Evolutionary conservation across 2,329 filamentous ascomycete species (phyloP).

Genomic region (Fusarium metavorans): DNA sequence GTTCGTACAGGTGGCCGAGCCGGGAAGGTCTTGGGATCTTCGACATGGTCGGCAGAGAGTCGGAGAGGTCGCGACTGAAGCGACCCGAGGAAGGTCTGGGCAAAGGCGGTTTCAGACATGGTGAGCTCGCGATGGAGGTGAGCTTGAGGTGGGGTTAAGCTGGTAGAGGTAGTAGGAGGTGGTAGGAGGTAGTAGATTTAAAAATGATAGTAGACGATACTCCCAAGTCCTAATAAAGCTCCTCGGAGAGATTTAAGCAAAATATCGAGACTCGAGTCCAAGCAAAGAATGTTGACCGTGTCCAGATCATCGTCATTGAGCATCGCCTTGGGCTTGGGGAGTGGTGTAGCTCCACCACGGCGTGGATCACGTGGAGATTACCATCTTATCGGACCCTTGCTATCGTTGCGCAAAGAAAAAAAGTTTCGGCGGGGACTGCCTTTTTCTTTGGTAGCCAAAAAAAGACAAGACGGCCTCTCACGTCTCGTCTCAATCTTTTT

Average conservation of each 20-base stretch:
- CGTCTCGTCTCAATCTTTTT: constrained; percentile 28
- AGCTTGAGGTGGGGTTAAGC: constrained; percentile 40
- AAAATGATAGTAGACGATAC: neutral
- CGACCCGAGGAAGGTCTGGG: constrained; percentile 82
- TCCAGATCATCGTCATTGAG: constrained; percentile 36
- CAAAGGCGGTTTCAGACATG: constrained; percentile 89
- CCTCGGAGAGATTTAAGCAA: neutral
- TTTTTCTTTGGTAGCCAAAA: constrained; percentile 36
- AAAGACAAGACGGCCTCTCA: constrained; percentile 31
- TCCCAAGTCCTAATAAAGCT: neutral
- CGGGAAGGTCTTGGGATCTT: constrained; percentile 84
- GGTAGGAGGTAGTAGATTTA: neutral
- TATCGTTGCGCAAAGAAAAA: constrained; percentile 48
- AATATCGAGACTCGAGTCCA: neutral
- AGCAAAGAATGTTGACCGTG: neutral
- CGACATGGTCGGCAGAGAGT: constrained; percentile 89
- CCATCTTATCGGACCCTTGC: constrained; percentile 49
- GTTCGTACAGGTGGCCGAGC: constrained; percentile 76
- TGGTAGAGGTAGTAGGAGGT: constrained; percentile 6
- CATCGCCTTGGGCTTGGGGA: constrained; percentile 13
- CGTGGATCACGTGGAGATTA: constrained; percentile 41
- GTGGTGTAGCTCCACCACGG: constrained; percentile 24
- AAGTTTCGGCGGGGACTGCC: constrained; percentile 54
- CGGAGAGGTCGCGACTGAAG: constrained; percentile 84
- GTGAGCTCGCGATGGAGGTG: constrained; percentile 34